phyloP scores from a whole-genome alignment of 2,329 filamentous ascomycete genomes.

The Aspergillus aculeatus region DNA sequence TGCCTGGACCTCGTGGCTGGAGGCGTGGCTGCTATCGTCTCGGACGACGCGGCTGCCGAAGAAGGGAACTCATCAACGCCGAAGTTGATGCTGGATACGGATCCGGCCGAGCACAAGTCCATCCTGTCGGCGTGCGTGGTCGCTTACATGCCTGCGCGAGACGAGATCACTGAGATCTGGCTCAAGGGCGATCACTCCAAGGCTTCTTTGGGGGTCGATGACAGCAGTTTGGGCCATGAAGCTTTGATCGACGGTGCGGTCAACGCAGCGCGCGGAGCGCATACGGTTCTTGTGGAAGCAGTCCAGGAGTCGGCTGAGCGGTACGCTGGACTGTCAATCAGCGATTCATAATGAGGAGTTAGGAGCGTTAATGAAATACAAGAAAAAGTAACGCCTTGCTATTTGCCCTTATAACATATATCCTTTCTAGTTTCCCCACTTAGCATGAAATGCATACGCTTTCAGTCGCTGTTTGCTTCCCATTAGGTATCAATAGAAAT shows the following conservation, averaged over 20 bases:
- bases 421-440: not conserved
- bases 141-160: slow-evolving; percentile 78
- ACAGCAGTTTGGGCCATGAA: slow-evolving; percentile 47
- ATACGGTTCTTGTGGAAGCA: slow-evolving; percentile 61
- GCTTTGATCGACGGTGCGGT: slow-evolving; percentile 63
- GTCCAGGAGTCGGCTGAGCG: slow-evolving; percentile 57
- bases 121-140: slow-evolving; percentile 84
- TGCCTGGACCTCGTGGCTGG: slow-evolving; percentile 88
- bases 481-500: not conserved
- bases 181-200: slow-evolving; percentile 68
- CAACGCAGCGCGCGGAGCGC: slow-evolving; percentile 59
- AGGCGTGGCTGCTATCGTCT: slow-evolving; percentile 79
- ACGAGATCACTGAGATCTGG: slow-evolving; percentile 95
- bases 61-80: slow-evolving; percentile 22
- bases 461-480: not conserved
- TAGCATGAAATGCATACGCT: not conserved
- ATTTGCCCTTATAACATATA: not conserved
- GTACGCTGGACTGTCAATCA: slow-evolving; percentile 27
- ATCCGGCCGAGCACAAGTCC: slow-evolving; percentile 73
- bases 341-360: not conserved
- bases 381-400: not conserved
- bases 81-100: slow-evolving; percentile 69
- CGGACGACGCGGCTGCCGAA: slow-evolving; percentile 28
- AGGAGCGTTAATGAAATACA: slow-evolving; percentile 7
- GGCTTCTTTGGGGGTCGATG: slow-evolving; percentile 27